Base-by-base conservation (phyloP, 2,329 filamentous ascomycete species). In the Colletotrichum gloeosporioides region DNA sequence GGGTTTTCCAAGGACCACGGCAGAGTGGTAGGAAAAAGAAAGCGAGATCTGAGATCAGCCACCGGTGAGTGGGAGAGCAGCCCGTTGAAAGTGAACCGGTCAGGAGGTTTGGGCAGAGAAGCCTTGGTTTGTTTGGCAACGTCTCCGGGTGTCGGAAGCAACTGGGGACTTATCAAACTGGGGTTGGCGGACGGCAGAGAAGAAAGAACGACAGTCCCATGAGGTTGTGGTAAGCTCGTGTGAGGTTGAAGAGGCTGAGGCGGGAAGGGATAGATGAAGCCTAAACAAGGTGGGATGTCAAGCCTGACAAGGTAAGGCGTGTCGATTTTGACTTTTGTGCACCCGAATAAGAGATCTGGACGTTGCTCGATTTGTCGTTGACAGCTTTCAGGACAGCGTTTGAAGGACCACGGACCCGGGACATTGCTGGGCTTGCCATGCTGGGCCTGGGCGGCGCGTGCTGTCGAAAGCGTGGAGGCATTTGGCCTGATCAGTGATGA, bases 331-430 rank as follows among this genome's bases (percentile, higher is more conserved):
- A 77, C 71, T 77, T 77, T 72, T 62, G 75, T 29, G 63, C 66
- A 68, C 66, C 75, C 71, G 67, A 77, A 75, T 36, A 64, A 71
- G 62, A 75, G 75, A 75, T 75, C 71, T 34, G 53, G 71, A 63
- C 71, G 57, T 77, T 67, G 75, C 75, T 77, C 71, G 75, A 75
- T 77, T 75, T 53, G 71, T 77, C 66, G 25, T 73, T 75, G 71
- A 77, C 75, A 75, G 71, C n/a, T 67, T 71, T 62, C 53, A 53
- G 70, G 71, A 67, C 72, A 69, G 73, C 67, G 59, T 65, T 70
- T 57, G 18, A 61, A 71, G 67, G 66, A 71, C 68, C 67, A 59
- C 34, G 49, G 44, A 72, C 73, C 73, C 36, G 69, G 69, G 69
- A 55, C 65, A 66, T 55, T 39, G 36, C 68, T 18, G 36, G 63